Evolutionary conservation across 2,329 filamentous ascomycete species (phyloP).

Genomic region (Raffaelea deltoideospora): DNA sequence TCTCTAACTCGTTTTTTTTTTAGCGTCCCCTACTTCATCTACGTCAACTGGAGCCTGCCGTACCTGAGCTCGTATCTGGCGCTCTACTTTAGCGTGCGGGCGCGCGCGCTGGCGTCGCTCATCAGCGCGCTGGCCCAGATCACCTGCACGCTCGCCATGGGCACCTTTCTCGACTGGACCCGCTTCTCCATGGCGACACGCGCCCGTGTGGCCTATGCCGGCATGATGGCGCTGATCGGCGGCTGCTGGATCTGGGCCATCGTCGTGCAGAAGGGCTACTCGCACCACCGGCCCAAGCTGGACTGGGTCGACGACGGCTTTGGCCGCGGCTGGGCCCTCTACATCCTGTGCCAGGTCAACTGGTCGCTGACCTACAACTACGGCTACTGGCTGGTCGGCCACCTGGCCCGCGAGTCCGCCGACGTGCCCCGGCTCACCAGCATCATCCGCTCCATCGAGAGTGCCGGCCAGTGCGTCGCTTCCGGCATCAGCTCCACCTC

Average conservation of each 20-base stretch:
- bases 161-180: constrained; percentile 26
- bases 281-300: not conserved
- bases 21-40: too few species aligned
- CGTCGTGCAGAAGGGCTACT: not conserved
- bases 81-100: constrained; percentile 34
- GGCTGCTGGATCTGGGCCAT: constrained; percentile 1
- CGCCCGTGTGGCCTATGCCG: not conserved
- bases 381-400: constrained; percentile 1
- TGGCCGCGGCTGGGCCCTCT: constrained; percentile 1
- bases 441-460: not conserved
- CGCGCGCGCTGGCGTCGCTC: constrained; percentile 28
- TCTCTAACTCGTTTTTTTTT: too few species aligned
- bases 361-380: constrained; percentile 1
- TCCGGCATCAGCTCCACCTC: constrained; percentile 1
- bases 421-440: not conserved
- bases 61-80: too few species aligned
- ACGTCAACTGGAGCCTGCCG: constrained; percentile 29
- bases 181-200: not conserved
- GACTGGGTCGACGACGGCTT: constrained; percentile 1
- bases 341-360: constrained; percentile 1
- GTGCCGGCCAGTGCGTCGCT: not conserved
- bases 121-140: constrained; percentile 29
- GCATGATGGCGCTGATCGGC: not conserved
- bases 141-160: constrained; percentile 29
- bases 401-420: not conserved